A percentile compares a stretch with the other conserved stretches of the same genome.
Conservation (phyloP, 164 flowering plant species). For the Dillenia suffruticosa region DNA sequence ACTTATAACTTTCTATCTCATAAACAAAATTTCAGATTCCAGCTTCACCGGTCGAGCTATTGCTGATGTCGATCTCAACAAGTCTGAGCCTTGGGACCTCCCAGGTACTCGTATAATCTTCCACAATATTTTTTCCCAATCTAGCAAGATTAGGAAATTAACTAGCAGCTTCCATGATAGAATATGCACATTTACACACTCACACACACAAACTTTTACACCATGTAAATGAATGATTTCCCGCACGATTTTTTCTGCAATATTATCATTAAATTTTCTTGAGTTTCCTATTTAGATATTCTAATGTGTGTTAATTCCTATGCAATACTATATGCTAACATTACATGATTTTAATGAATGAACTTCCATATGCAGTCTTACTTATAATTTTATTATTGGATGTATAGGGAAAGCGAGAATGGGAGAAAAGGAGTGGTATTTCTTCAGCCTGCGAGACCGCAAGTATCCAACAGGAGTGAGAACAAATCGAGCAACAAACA, state of each 20-base stretch:
- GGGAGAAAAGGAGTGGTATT: slow-evolving; percentile 98
- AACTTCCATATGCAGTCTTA: background rate
- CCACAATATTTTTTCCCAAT: background rate
- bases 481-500: slow-evolving; percentile 86
- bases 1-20: slow-evolving; percentile 64
- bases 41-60: slow-evolving; percentile 65
- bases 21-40: slow-evolving; percentile 69
- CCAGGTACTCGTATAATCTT: slow-evolving; percentile 43
- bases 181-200: too few relatives aligned
- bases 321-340: too few relatives aligned
- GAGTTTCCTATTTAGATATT: too few relatives aligned
- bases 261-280: too few relatives aligned
- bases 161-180: too few relatives aligned
- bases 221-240: too few relatives aligned
- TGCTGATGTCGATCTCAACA: slow-evolving; percentile 86
- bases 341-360: too few relatives aligned
- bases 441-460: slow-evolving; percentile 87
- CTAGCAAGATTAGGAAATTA: background rate
- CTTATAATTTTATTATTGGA: background rate
- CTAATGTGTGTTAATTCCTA: too few relatives aligned
- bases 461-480: slow-evolving; percentile 94
- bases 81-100: slow-evolving; percentile 91
- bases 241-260: too few relatives aligned
- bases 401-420: slow-evolving; percentile 79
- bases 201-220: too few relatives aligned